phyloP scores from a whole-genome alignment of 2,329 filamentous ascomycete species.

The Aspergillus costaricaensis region DNA sequence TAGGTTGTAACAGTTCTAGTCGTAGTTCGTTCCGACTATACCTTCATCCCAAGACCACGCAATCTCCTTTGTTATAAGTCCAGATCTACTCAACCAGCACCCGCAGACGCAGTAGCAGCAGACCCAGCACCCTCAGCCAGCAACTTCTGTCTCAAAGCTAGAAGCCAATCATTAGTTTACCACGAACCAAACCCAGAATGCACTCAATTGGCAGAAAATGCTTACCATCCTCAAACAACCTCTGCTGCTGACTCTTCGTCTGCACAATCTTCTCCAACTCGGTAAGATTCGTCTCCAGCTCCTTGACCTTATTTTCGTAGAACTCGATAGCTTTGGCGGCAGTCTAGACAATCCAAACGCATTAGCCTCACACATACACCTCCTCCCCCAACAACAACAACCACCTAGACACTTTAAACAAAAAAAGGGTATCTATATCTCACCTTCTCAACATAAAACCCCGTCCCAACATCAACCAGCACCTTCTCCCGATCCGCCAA shows the following conservation, averaged over 20 bases:
- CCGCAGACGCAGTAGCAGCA: slow-evolving; percentile 34
- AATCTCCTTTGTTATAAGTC: background rate
- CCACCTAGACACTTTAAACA: background rate
- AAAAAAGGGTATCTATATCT: background rate
- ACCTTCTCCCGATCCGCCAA: slow-evolving; percentile 74
- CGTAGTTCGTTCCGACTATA: background rate
- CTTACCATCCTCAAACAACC: slow-evolving; percentile 83
- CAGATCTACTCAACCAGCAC: slow-evolving; percentile 19
- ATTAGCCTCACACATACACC: slow-evolving; percentile 9
- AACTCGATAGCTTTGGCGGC: slow-evolving; percentile 65
- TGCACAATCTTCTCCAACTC: slow-evolving; percentile 69
- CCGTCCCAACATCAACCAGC: slow-evolving; percentile 89
- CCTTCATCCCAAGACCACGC: background rate
- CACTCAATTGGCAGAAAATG: background rate
- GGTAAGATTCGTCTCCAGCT: slow-evolving; percentile 64
- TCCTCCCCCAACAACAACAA: background rate
- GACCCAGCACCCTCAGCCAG: slow-evolving; percentile 46
- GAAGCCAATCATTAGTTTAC: slow-evolving; percentile 21
- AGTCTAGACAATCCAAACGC: slow-evolving; percentile 26
- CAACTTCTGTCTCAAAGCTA: slow-evolving; percentile 56
- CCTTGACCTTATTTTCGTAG: slow-evolving; percentile 68
- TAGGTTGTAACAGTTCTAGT: background rate
- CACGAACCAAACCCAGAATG: background rate
- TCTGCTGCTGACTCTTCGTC: slow-evolving; percentile 79
- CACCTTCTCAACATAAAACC: slow-evolving; percentile 93